Evolutionary conservation across 192 early-diverging fungal species (phyloP).

Genomic region (Endogone sp.): DNA sequence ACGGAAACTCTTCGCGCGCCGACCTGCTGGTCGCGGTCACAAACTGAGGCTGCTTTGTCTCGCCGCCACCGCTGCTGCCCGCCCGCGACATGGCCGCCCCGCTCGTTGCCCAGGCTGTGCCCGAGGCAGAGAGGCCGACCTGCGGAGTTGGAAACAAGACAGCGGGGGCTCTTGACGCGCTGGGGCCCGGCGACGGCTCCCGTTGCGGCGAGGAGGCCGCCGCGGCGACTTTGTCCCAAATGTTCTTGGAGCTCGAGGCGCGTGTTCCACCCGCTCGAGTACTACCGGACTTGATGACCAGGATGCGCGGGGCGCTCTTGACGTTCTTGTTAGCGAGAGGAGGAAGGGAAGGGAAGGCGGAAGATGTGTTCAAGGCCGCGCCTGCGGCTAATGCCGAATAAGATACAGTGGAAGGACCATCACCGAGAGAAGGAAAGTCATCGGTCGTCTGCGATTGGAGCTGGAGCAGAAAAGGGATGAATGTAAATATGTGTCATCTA

Average conservation of each 20-base stretch:
- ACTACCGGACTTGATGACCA: conserved; percentile 69
- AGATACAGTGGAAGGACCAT: conserved; percentile 1
- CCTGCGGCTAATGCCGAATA: neutral
- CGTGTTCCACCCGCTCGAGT: conserved; percentile 41
- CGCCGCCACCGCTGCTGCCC: neutral
- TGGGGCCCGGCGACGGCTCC: conserved; percentile 20
- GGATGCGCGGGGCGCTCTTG: conserved; percentile 47
- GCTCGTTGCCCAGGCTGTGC: neutral
- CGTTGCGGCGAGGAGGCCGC: conserved; percentile 29
- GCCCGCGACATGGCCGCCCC: conserved; percentile 2
- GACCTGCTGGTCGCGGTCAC: conserved; percentile 22
- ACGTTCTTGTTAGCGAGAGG: conserved; percentile 23
- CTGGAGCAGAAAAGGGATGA: neutral
- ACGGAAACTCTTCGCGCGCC: conserved; percentile 16
- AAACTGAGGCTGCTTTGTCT: conserved; percentile 25
- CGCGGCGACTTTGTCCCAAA: conserved; percentile 46
- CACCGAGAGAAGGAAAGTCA: conserved; percentile 24
- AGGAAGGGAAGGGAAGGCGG: conserved; percentile 13
- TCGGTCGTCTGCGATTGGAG: neutral
- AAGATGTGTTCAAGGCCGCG: neutral
- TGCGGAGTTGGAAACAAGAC: conserved; percentile 11
- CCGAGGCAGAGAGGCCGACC: conserved; percentile 23
- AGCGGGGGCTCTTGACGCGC: conserved; percentile 9
- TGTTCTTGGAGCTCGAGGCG: conserved; percentile 29
- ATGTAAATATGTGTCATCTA: neutral